Conservation (phyloP, 2,329 filamentous ascomycete species). For the Verticillium longisporum region DNA sequence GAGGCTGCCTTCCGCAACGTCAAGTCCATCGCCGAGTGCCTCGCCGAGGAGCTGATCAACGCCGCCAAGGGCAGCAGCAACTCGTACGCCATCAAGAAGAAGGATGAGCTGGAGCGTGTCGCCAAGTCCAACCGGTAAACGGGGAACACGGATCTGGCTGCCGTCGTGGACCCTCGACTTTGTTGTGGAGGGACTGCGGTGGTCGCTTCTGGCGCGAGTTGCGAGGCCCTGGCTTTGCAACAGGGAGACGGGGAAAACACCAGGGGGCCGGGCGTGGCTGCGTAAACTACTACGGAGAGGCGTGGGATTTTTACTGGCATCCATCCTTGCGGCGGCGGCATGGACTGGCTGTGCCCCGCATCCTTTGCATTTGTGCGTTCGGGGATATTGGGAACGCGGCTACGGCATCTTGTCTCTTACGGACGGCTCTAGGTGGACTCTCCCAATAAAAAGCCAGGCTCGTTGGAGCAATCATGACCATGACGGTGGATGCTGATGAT, state of each 20-base stretch:
- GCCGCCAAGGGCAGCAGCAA: constrained; percentile 99
- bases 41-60: constrained; percentile 99
- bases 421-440: constrained; percentile 12
- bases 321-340: neutral
- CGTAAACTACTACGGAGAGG: constrained; percentile 3
- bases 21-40: constrained; percentile 99
- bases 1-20: constrained; percentile 99
- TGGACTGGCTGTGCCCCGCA: constrained; percentile 3
- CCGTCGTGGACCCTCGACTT: constrained; percentile 5
- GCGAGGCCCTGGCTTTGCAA: constrained; percentile 12
- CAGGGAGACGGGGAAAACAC: constrained; percentile 11
- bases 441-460: constrained; percentile 35
- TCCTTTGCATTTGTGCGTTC: constrained; percentile 37
- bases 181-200: constrained; percentile 8
- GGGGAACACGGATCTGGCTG: constrained; percentile 9
- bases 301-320: constrained; percentile 4
- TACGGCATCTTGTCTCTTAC: constrained; percentile 22
- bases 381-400: constrained; percentile 34
- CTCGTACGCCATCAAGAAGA: constrained; percentile 99
- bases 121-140: constrained; percentile 99
- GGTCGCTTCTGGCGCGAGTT: constrained; percentile 11
- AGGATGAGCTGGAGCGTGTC: constrained; percentile 99
- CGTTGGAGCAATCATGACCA: constrained; percentile 14
- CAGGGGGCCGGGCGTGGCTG: neutral
- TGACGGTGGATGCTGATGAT: neutral